Conservation (phyloP, 2,329 filamentous ascomycete genomes). For the Aspergillus phoenicis region DNA sequence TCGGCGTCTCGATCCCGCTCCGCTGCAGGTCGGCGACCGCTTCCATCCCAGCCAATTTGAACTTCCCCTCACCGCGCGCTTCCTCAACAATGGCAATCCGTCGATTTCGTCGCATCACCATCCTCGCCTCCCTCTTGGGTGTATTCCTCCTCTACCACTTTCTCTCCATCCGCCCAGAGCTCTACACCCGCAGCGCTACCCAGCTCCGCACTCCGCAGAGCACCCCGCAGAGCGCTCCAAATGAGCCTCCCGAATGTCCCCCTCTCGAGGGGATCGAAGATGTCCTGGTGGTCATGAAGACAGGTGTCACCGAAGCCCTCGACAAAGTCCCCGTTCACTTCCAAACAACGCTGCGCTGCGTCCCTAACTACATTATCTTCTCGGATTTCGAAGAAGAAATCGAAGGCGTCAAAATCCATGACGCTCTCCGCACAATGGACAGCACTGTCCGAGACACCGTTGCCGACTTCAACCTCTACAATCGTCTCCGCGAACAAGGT, state of each 20-base stretch:
- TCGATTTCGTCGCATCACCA: constrained; percentile 40
- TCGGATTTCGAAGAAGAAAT: constrained; percentile 60
- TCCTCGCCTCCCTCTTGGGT: constrained; percentile 60
- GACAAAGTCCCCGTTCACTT: constrained; percentile 60
- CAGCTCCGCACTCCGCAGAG: background rate
- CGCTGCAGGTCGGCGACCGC: constrained; percentile 10
- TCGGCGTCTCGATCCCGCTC: background rate
- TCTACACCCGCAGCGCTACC: constrained; percentile 51
- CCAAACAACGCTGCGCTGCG: constrained; percentile 57
- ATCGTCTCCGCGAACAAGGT: constrained; percentile 48
- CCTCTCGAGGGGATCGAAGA: constrained; percentile 50
- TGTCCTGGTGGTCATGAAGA: constrained; percentile 60
- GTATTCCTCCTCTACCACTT: constrained; percentile 59
- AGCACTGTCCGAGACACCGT: constrained; percentile 42
- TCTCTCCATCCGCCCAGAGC: constrained; percentile 61
- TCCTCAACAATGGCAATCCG: constrained; percentile 3
- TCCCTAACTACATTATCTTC: constrained; percentile 59
- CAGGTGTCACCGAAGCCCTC: constrained; percentile 59
- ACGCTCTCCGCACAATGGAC: constrained; percentile 52
- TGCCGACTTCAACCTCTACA: constrained; percentile 57
- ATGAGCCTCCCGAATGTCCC: constrained; percentile 28
- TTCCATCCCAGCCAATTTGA: background rate
- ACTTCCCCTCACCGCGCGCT: constrained; percentile 8
- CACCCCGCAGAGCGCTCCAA: background rate
- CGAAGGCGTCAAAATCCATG: constrained; percentile 52